phyloP scores from a whole-genome alignment of 2,329 filamentous ascomycete species.

The Orbilia blumenaviensis region DNA sequence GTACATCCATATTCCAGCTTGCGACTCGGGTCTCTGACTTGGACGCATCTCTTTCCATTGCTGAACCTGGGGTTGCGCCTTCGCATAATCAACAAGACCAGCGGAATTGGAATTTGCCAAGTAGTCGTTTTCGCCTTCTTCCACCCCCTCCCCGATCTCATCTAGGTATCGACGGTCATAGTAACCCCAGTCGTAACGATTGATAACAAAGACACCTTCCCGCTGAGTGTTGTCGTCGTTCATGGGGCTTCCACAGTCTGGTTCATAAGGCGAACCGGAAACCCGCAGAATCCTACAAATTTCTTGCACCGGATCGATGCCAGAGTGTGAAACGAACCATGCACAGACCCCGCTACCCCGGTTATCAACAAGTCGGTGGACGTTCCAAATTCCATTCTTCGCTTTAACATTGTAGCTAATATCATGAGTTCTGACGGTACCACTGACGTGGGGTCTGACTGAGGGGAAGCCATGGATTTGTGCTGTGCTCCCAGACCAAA shows the following conservation, averaged over 20 bases:
- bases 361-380: slow-evolving; percentile 7
- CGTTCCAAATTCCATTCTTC: slow-evolving; percentile 23
- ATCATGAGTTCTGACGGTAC: slow-evolving; percentile 1
- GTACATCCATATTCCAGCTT: slow-evolving; percentile 43
- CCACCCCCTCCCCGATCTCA: slow-evolving; percentile 5
- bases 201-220: slow-evolving; percentile 47
- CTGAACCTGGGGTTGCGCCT: slow-evolving; percentile 28
- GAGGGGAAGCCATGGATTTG: slow-evolving; percentile 3
- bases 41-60: slow-evolving; percentile 33
- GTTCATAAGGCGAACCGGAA: slow-evolving; percentile 52
- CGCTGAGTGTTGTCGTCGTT: slow-evolving; percentile 48
- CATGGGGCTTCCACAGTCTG: slow-evolving; percentile 42
- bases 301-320: slow-evolving; percentile 24
- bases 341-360: not conserved
- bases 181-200: slow-evolving; percentile 53
- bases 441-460: not conserved
- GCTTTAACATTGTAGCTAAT: slow-evolving; percentile 13
- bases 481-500: slow-evolving; percentile 4
- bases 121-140: slow-evolving; percentile 1
- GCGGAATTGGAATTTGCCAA: slow-evolving; percentile 28
- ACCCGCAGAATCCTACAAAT: slow-evolving; percentile 43
- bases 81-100: slow-evolving; percentile 45
- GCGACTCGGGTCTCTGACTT: slow-evolving; percentile 3
- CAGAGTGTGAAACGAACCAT: slow-evolving; percentile 33
- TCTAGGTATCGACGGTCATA: slow-evolving; percentile 17